Base-by-base conservation (phyloP, 1,284 basidiomycete species). In the Xanthoconium separans region DNA sequence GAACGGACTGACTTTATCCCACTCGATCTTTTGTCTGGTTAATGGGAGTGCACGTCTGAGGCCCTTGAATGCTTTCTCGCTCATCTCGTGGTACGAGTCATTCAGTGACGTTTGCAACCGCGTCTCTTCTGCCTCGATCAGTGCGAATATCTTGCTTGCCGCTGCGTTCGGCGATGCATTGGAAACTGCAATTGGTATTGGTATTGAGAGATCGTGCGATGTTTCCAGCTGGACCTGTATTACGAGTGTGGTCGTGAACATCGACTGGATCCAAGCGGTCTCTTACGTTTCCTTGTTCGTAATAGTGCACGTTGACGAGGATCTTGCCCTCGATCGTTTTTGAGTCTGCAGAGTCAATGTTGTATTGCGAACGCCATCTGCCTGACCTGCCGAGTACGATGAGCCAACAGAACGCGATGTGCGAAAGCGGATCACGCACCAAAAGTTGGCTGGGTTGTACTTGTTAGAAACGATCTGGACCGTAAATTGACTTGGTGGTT, bases 1-100 rank as follows among this genome's bases (percentile, higher is more conserved):
- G n/a, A 47, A 39, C 8, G 49, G n/a, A 56, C 77, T 43, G 54
- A 92, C 92, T 79, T 89, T 93, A 59, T 95, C 93, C 95, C 94
- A 96, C 60, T 96, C 93, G 47, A 96, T 74, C 73, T 95, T 95
- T 68, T 93, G 91, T 61, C 91, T 81, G n/a, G 93, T 96, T 66
- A 97, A 77, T 0, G 95, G 95, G 55, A 98, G 72, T 2, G 93
- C 92, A 45, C 95, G 81, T 61, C 95, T 80, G 51, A 98, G 77
- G 10, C 89, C 86, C 71, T 92, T 91, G 81, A 97, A 97, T 0
- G 90, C 89, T 74, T 92, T 93, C 65, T 96, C 93, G 44, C 89
- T 82, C 82, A 98, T 87, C 60, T 90, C 85, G 33, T 84, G 82
- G 66, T 96, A 96, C 18, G 87, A 82, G 45, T 89, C 87, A 61